Evolutionary conservation across 1,284 basidiomycete species (phyloP).

Genomic region (Mycena sp.): DNA sequence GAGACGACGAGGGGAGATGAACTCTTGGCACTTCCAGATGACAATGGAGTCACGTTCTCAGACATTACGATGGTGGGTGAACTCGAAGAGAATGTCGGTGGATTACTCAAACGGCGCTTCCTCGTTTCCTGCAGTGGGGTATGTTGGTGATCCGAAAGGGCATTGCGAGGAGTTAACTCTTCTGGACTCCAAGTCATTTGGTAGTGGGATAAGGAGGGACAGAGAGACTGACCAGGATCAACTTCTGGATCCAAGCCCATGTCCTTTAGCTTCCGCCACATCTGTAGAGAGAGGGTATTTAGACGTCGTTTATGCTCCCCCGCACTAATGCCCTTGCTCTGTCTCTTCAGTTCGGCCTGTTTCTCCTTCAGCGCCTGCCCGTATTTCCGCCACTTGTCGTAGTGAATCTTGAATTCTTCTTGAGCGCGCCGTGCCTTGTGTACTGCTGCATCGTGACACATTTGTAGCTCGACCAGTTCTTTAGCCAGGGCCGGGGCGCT

Average conservation of each 20-base stretch:
- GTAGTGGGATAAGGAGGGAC: background rate
- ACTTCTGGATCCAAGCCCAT: slow-evolving; percentile 21
- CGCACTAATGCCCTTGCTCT: slow-evolving; percentile 1
- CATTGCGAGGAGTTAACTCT: no score
- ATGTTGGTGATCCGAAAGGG: no score
- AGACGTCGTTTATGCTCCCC: background rate
- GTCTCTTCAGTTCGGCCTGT: slow-evolving; percentile 36
- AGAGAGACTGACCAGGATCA: slow-evolving; percentile 11
- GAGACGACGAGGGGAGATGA: background rate
- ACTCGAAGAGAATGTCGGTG: background rate
- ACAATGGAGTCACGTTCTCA: background rate
- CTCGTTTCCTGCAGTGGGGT: background rate
- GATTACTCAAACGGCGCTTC: background rate
- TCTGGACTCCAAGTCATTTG: no score
- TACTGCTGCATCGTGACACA: slow-evolving; percentile 52
- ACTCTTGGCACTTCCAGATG: background rate
- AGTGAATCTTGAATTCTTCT: slow-evolving; percentile 58
- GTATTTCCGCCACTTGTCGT: slow-evolving; percentile 58
- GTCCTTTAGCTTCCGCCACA: slow-evolving; percentile 27
- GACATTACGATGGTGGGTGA: slow-evolving; percentile 11
- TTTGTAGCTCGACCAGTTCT: slow-evolving; percentile 49
- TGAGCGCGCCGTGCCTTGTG: slow-evolving; percentile 50
- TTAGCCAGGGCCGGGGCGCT: slow-evolving; percentile 38
- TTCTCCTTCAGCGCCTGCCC: slow-evolving; percentile 54
- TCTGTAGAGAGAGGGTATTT: background rate